Percentiles rank a stretch among this genome's conserved stretches.
Conservation (phyloP, 164 flowering plant genomes). For the Stephania cephalantha region DNA sequence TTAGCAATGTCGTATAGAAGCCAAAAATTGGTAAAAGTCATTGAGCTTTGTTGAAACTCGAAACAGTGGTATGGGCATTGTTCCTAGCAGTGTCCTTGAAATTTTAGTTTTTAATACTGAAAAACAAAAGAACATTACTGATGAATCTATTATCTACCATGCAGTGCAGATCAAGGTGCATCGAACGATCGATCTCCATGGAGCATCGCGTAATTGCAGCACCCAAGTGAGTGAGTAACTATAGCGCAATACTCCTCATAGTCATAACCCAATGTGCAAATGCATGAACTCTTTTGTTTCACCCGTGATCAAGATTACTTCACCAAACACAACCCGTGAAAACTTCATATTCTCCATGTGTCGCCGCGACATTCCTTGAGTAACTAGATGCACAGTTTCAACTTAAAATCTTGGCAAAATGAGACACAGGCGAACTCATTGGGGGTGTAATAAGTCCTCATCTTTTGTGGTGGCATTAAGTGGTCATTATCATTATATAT, state of each 20-base stretch:
- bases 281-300: neutral
- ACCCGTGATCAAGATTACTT: conserved; percentile 27
- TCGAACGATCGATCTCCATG: no score
- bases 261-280: neutral
- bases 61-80: no score
- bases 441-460: conserved; percentile 10
- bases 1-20: no score
- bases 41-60: no score
- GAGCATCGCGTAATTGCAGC: no score
- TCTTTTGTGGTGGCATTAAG: neutral
- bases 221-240: no score
- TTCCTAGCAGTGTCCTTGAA: neutral
- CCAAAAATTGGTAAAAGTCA: no score
- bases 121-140: neutral
- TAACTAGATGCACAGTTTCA: neutral
- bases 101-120: neutral
- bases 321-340: conserved; percentile 26
- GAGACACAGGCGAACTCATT: conserved; percentile 2
- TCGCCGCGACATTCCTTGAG: conserved; percentile 3
- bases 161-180: no score
- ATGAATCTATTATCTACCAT: neutral
- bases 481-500: neutral
- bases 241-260: no score
- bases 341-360: conserved; percentile 15
- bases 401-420: conserved; percentile 9